Conservation (phyloP, 305 asterid species). For the Rubia occidens region DNA sequence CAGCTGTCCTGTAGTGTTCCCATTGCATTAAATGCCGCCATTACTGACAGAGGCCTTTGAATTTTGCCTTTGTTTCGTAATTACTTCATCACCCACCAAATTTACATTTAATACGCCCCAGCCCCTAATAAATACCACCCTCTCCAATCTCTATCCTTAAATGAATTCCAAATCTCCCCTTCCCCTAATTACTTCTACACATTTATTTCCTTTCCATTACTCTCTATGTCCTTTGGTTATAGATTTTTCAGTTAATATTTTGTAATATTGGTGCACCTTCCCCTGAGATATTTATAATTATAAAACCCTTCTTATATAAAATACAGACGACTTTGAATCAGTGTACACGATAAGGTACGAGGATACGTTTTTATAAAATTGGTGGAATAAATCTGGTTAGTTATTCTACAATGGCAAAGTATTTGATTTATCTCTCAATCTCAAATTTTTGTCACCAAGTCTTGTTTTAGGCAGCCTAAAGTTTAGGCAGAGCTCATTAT, state of each 20-base stretch:
- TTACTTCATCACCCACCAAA: slow-evolving; percentile 5
- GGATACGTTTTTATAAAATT: too few species aligned
- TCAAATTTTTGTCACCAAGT: too few species aligned
- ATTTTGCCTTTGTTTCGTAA: background rate
- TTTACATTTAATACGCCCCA: slow-evolving; percentile 8
- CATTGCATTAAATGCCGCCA: slow-evolving; percentile 56
- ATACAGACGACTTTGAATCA: too few species aligned
- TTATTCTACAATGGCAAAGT: too few species aligned
- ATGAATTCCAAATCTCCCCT: slow-evolving; percentile 12
- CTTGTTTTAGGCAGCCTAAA: too few species aligned
- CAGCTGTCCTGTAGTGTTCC: slow-evolving; percentile 48
- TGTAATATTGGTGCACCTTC: background rate
- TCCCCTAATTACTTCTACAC: slow-evolving; percentile 1
- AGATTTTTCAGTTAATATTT: background rate
- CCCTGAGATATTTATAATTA: background rate
- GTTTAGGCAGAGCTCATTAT: too few species aligned
- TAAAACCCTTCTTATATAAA: too few species aligned
- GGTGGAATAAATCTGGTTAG: too few species aligned
- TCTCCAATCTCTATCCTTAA: slow-evolving; percentile 1
- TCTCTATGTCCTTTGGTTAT: background rate
- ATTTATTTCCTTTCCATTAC: background rate
- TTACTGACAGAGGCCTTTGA: slow-evolving; percentile 25
- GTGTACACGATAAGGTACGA: too few species aligned
- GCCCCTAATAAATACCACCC: slow-evolving; percentile 1
- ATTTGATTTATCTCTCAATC: too few species aligned